Evolutionary conservation across 164 flowering plant species (phyloP).

Genomic region (Berberis thunbergii): DNA sequence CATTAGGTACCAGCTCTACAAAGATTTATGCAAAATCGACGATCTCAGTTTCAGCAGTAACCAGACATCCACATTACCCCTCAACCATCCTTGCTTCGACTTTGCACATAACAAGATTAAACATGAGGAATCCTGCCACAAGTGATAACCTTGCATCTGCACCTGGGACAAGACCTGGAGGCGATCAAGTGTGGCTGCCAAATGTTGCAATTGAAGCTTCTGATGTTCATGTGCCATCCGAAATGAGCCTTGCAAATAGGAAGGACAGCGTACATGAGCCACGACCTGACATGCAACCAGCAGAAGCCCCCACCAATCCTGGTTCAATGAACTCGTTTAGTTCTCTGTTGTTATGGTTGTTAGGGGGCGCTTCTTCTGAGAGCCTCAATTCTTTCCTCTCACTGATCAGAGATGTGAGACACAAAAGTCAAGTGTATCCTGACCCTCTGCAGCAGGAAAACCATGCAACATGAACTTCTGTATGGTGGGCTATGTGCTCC

Average conservation of each 20-base stretch:
- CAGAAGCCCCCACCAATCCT: constrained; percentile 38
- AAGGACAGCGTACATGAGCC: constrained; percentile 6
- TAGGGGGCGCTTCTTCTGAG: constrained; percentile 82
- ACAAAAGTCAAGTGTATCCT: constrained; percentile 64
- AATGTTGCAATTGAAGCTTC: constrained; percentile 20
- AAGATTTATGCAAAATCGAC: constrained; percentile 69
- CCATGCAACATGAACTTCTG: not conserved
- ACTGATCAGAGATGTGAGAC: constrained; percentile 76
- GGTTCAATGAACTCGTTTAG: constrained; percentile 62
- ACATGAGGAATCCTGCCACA: constrained; percentile 45
- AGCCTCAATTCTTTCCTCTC: constrained; percentile 75
- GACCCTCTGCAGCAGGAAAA: constrained; percentile 34
- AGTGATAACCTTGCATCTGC: constrained; percentile 28
- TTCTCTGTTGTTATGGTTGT: constrained; percentile 69
- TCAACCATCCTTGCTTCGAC: constrained; percentile 94
- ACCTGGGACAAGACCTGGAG: constrained; percentile 27
- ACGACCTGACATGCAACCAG: constrained; percentile 25
- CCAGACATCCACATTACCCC: constrained; percentile 83
- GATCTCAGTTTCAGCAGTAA: constrained; percentile 75
- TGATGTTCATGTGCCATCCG: constrained; percentile 26
- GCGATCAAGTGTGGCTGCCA: constrained; percentile 18
- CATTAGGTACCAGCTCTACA: constrained; percentile 86
- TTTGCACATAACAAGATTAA: constrained; percentile 82
- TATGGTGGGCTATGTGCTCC: too few relatives aligned
- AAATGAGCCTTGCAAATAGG: constrained; percentile 13